phyloP scores from a whole-genome alignment of 1,284 basidiomycete genomes.

The Rhizopogon hawkerae region DNA sequence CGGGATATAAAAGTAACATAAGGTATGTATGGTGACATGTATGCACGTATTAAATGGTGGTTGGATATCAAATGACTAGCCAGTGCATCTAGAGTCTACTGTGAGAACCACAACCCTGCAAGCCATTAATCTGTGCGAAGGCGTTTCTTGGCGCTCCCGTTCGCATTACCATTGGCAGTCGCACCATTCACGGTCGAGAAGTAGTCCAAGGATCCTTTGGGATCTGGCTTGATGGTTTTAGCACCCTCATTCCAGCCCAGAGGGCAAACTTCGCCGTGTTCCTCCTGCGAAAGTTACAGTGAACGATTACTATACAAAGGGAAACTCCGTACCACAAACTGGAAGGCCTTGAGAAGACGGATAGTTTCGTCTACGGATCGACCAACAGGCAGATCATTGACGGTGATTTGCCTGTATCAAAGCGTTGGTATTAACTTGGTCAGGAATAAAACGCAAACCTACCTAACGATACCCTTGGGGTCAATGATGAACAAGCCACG shows the following conservation, averaged over 20 bases:
- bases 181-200: constrained; percentile 39
- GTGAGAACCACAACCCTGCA: neutral
- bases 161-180: constrained; percentile 20
- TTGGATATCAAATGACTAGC: neutral
- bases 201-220: constrained; percentile 67
- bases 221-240: constrained; percentile 74
- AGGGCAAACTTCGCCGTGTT: constrained; percentile 86
- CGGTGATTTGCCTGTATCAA: constrained; percentile 59
- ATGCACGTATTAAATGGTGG: neutral
- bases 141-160: constrained; percentile 25
- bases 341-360: constrained; percentile 86
- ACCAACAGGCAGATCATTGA: constrained; percentile 87
- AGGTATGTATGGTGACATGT: neutral
- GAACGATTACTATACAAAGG: neutral
- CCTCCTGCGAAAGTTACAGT: constrained; percentile 42
- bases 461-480: constrained; percentile 75
- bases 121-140: constrained; percentile 16
- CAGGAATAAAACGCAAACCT: constrained; percentile 2
- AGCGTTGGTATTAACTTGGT: neutral
- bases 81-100: too few species aligned
- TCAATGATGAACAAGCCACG: constrained; percentile 87
- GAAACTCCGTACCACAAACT: constrained; percentile 57
- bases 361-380: constrained; percentile 87
- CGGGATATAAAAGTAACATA: neutral
- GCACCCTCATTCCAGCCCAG: constrained; percentile 75